Base-by-base conservation (phyloP, 2,329 filamentous ascomycete genomes). In the Ascochyta viciae-villosae region DNA sequence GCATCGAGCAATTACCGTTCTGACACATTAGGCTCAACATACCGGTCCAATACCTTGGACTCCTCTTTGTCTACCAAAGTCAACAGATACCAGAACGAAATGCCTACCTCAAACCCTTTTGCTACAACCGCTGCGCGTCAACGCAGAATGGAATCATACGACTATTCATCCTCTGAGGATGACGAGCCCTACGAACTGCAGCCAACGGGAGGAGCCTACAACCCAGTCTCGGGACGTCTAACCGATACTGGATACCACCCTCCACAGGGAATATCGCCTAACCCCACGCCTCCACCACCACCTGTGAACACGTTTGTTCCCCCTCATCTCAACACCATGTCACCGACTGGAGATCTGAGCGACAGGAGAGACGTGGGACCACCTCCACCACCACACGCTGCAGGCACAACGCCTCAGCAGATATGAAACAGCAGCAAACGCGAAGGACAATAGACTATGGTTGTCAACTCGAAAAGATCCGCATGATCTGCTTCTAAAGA, bases 141-240 rank as follows among this genome's bases (percentile, higher is more conserved):
- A 50, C 65, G 66, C 23, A 68, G 63, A 24, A 67, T 68, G 52
- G 74, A 76, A 24, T 72, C 62, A 6, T 77, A 77, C 41, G 70
- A 71, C 31, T 74, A 74, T 38, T 76, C 74, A 1, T 76, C 74
- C 6, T 77, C 74, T 1, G 74, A 77, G 50, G 74, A 77, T 22
- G 74, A 76, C 2, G 70, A 72, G 13, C 66, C 66, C 37, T 75
- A 72, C 39, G 74, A 77, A 58, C 63, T 77, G 19, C 73, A 74
- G 54, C 68, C 63, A 45, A 65, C 62, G 15, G 60, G 61, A 12
- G 62, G 56, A 33, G 60, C 58, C 5, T 74, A 75, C 50, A 73
- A 76, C 37, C 73, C 71, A 16, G 70, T 76, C 8, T 59, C 63
- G 7, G 72, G 72, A 4, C 64, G 58, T 3, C 62, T 73, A 24